Percentiles rank a stretch among this genome's conserved stretches.
phyloP scores from a whole-genome alignment of 2,329 filamentous ascomycete genomes.

The Truncatella angustata region DNA sequence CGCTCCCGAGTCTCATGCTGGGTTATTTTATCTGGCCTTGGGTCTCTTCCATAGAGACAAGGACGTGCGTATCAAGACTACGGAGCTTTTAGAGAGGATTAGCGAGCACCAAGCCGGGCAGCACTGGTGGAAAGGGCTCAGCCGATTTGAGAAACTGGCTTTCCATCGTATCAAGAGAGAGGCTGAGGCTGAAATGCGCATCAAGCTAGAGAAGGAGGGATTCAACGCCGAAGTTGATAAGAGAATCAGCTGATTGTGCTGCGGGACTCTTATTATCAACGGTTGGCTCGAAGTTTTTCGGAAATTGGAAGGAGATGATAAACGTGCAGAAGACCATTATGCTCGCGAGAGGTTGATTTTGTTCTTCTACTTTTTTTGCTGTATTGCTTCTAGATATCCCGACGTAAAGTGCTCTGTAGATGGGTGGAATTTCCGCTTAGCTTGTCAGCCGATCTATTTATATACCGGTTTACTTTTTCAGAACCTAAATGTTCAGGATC shows the following conservation, averaged over 20 bases:
- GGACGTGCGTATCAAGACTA: conserved; percentile 74
- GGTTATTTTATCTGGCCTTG: conserved; percentile 85
- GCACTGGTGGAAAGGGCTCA: conserved; percentile 87
- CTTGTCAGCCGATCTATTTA: not conserved
- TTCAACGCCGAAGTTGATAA: conserved; percentile 40
- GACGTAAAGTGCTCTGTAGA: not conserved
- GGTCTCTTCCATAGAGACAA: conserved; percentile 88
- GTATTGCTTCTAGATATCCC: conserved; percentile 8
- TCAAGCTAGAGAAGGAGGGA: conserved; percentile 44
- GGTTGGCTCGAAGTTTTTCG: not conserved
- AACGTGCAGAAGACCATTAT: not conserved
- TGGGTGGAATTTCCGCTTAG: not conserved
- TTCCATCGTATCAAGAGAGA: conserved; percentile 77
- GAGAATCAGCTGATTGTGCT: conserved; percentile 38
- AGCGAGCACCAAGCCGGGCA: conserved; percentile 84
- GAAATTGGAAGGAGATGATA: not conserved
- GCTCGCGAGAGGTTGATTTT: conserved; percentile 4
- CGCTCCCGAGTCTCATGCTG: conserved; percentile 80
- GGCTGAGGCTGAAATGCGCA: conserved; percentile 49
- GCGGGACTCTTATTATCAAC: not conserved
- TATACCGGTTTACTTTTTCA: too few relatives aligned
- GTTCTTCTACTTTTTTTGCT: too few relatives aligned
- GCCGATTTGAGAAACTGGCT: conserved; percentile 83
- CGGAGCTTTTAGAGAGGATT: conserved; percentile 78
- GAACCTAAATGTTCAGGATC: too few relatives aligned